phyloP scores from a whole-genome alignment of 306 rosid species.

The Fragaria vesca region DNA sequence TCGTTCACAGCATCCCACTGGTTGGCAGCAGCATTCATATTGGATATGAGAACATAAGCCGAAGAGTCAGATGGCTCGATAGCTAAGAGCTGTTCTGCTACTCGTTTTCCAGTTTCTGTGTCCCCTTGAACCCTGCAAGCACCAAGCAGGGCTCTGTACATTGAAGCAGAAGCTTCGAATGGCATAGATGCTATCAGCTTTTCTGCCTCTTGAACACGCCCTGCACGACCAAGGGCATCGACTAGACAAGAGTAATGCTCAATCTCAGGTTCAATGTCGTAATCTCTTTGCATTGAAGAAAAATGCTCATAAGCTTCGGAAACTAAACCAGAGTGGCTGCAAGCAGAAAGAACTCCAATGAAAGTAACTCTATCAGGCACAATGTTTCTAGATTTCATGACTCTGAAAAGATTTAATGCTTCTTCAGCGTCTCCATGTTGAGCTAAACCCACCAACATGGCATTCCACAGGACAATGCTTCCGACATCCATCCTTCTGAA shows the following conservation, averaged over 20 bases:
- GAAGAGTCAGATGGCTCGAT: constrained; percentile 77
- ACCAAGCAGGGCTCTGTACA: constrained; percentile 68
- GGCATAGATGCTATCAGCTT: constrained; percentile 68
- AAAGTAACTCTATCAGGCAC: constrained; percentile 72
- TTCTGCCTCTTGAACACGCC: constrained; percentile 68
- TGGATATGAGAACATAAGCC: constrained; percentile 72
- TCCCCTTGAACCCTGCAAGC: constrained; percentile 73
- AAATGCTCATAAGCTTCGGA: constrained; percentile 60
- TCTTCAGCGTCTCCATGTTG: constrained; percentile 75
- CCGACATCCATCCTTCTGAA: constrained; percentile 45
- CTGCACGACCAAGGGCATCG: constrained; percentile 79
- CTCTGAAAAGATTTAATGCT: constrained; percentile 58
- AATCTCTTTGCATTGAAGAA: constrained; percentile 52
- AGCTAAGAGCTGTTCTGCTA: constrained; percentile 55
- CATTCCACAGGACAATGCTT: constrained; percentile 69
- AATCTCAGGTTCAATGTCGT: constrained; percentile 57
- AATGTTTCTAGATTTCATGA: constrained; percentile 48
- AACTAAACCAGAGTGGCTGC: constrained; percentile 73
- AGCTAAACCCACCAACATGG: constrained; percentile 81
- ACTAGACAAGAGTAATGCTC: constrained; percentile 83
- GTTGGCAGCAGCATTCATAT: constrained; percentile 65
- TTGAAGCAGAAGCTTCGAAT: constrained; percentile 76
- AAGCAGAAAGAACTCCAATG: constrained; percentile 74
- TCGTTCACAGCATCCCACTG: constrained; percentile 64
- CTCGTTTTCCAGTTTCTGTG: constrained; percentile 49